These are phyloP conservation scores for Aspergillus caelatus DNA, from an alignment of 2,329 filamentous ascomycete species.

Conservation along the genomic window DNA sequence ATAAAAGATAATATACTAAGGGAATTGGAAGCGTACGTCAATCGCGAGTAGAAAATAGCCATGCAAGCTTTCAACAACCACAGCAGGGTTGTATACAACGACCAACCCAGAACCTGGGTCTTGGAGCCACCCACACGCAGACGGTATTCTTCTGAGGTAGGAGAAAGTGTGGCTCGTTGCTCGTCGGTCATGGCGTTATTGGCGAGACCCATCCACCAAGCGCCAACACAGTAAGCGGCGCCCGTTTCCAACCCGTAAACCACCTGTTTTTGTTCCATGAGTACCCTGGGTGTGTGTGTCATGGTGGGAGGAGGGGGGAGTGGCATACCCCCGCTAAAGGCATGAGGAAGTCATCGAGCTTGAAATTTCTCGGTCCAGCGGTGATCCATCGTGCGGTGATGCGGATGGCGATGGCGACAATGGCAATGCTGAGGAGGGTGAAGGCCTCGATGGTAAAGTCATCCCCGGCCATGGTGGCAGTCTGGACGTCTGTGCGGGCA, in stretches of 20 bases:
- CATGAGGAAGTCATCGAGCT: constrained; percentile 63
- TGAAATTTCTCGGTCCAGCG: constrained; percentile 55
- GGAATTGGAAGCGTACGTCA: constrained; percentile 44
- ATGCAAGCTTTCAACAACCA: constrained; percentile 60
- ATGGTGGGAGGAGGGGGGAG: not conserved
- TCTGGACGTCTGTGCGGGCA: not conserved
- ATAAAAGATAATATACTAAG: not conserved
- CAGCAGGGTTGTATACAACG: constrained; percentile 55
- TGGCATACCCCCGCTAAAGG: constrained; percentile 52
- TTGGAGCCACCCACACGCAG: constrained; percentile 57
- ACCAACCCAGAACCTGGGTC: constrained; percentile 58
- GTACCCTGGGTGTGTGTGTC: not conserved
- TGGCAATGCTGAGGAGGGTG: constrained; percentile 54
- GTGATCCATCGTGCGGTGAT: constrained; percentile 52
- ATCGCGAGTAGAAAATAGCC: constrained; percentile 58
- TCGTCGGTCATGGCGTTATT: constrained; percentile 61
- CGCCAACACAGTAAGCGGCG: constrained; percentile 54
- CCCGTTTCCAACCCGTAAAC: constrained; percentile 56
- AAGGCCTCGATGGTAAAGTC: constrained; percentile 52
- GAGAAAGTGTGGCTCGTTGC: constrained; percentile 50
- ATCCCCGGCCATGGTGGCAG: constrained; percentile 17
- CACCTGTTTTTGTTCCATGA: constrained; percentile 37
- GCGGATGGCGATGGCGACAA: constrained; percentile 55
- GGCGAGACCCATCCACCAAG: constrained; percentile 54
- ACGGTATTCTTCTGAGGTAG: constrained; percentile 50